Conservation (phyloP, 2,329 filamentous ascomycete species). For the Neurospora sp. region DNA sequence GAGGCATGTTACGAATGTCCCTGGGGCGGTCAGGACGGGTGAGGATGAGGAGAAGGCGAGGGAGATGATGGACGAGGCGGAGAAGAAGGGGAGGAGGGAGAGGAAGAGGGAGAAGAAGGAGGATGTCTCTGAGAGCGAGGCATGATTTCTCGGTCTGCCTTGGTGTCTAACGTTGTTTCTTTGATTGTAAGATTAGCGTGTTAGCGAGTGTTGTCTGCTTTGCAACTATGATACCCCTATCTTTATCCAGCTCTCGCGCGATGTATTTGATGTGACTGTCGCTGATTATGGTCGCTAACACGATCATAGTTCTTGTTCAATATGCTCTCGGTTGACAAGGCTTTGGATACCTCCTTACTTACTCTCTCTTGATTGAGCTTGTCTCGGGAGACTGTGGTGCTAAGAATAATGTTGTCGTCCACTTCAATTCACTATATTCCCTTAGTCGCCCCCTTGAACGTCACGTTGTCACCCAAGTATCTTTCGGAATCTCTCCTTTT, state of each 20-base stretch:
- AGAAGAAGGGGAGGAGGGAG: background rate
- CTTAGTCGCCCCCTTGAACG: background rate
- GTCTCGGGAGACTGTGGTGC: background rate
- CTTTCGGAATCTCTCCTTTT: background rate
- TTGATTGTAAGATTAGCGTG: background rate
- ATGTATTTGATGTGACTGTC: background rate
- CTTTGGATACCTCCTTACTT: background rate
- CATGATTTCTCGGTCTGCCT: background rate
- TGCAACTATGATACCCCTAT: background rate
- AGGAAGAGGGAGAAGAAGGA: background rate
- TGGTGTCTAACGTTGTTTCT: background rate
- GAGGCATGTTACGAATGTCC: slow-evolving; percentile 52
- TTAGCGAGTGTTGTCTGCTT: background rate
- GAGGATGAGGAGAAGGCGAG: background rate
- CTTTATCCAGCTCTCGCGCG: background rate
- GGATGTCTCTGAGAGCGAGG: background rate
- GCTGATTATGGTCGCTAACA: background rate
- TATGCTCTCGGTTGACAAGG: background rate
- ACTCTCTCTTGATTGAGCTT: background rate
- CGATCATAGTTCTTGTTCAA: background rate
- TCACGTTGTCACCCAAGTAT: background rate
- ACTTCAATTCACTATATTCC: background rate
- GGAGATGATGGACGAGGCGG: background rate
- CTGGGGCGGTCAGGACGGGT: slow-evolving; percentile 18
- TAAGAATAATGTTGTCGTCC: background rate